These are phyloP conservation scores for Alternaria sp. DNA, from an alignment of 2,329 filamentous ascomycete genomes.

Conservation along the genomic window DNA sequence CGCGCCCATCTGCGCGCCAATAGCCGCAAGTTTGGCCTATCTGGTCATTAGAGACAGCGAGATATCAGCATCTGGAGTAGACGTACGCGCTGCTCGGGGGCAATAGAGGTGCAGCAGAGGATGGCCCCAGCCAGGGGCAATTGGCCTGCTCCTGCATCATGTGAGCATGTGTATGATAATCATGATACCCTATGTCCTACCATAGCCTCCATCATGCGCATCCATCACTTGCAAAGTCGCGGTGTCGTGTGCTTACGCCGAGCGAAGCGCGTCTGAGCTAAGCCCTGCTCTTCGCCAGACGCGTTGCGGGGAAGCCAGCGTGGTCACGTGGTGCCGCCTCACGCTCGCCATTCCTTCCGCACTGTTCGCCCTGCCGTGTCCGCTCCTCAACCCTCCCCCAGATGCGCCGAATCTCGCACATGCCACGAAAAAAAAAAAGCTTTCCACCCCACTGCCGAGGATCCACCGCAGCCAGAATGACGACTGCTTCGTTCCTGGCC, in stretches of 20 bases:
- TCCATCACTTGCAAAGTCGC: slow-evolving; percentile 29
- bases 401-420: slow-evolving; percentile 1
- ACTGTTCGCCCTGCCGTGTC: not conserved
- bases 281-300: slow-evolving; percentile 3
- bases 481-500: slow-evolving; percentile 9
- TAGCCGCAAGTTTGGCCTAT: slow-evolving; percentile 63
- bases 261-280: slow-evolving; percentile 20
- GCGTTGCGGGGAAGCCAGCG: slow-evolving; percentile 27
- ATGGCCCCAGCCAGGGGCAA: slow-evolving; percentile 65
- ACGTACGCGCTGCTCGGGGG: slow-evolving; percentile 75
- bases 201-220: slow-evolving; percentile 34
- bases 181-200: not conserved
- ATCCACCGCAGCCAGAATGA: slow-evolving; percentile 5
- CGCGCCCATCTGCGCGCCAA: slow-evolving; percentile 82
- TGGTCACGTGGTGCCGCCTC: slow-evolving; percentile 6
- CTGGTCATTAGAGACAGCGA: slow-evolving; percentile 4
- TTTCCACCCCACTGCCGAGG: slow-evolving; percentile 4
- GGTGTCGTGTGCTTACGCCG: slow-evolving; percentile 23
- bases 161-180: slow-evolving; percentile 5
- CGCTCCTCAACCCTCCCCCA: not conserved
- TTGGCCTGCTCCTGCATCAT: slow-evolving; percentile 36
- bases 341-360: slow-evolving; percentile 10
- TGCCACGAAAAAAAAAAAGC: slow-evolving; percentile 11
- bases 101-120: slow-evolving; percentile 86
- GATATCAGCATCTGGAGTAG: not conserved